Conservation (phyloP, 2,329 filamentous ascomycete species). For the Hypomyces perniciosus region DNA sequence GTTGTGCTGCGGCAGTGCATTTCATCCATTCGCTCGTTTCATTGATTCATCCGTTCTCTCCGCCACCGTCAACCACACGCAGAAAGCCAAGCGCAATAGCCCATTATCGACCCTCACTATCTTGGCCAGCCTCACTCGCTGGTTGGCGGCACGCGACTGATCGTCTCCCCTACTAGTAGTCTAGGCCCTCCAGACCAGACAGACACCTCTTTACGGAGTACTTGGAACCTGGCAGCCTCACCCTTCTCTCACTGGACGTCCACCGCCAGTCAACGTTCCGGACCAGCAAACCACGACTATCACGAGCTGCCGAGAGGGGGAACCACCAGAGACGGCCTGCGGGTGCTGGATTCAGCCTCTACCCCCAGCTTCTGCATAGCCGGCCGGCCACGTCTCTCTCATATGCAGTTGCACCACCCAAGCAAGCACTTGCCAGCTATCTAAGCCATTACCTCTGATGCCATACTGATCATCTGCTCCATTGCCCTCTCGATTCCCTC, state of each 20-base stretch:
- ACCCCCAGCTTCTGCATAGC: neutral
- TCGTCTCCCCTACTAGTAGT: neutral
- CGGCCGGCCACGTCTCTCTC: neutral
- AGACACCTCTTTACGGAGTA: constrained; percentile 4
- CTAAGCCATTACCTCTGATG: constrained; percentile 1
- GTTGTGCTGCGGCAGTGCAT: neutral
- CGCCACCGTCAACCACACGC: neutral
- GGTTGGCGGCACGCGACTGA: constrained; percentile 14
- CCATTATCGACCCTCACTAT: neutral
- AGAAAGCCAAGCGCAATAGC: constrained; percentile 1
- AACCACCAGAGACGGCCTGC: neutral
- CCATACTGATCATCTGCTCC: neutral
- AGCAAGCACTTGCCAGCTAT: neutral
- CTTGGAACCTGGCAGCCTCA: neutral
- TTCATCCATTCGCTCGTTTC: too few relatives aligned
- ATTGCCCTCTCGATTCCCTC: constrained; percentile 4
- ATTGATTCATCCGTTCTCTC: too few relatives aligned
- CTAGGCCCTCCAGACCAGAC: constrained; percentile 3
- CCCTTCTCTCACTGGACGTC: neutral
- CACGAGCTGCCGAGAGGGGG: constrained; percentile 3
- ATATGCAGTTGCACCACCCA: neutral
- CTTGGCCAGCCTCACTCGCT: neutral
- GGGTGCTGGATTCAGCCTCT: neutral
- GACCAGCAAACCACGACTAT: neutral
- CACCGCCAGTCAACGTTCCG: neutral